A percentile compares a stretch with the other conserved stretches of the same genome.
Evolutionary conservation across 1,284 basidiomycete genomes (phyloP).

Genomic region (Butyriboletus appendiculatus): DNA sequence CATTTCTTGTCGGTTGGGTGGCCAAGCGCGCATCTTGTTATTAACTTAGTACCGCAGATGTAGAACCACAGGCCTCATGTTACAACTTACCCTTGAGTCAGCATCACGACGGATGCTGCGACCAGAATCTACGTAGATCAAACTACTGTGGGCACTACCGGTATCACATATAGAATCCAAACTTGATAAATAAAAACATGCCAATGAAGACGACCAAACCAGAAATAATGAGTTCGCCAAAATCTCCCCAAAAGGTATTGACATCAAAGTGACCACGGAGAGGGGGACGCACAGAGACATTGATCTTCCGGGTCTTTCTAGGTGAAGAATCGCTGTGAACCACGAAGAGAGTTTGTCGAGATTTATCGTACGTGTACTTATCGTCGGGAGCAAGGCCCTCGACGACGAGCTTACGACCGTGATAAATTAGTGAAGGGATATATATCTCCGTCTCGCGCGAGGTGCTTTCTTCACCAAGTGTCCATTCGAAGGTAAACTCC

Average conservation of each 20-base stretch:
- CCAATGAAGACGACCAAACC: slow-evolving; percentile 38
- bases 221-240: slow-evolving; percentile 43
- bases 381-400: slow-evolving; percentile 52
- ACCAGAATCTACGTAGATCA: not conserved
- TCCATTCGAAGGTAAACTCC: slow-evolving; percentile 63
- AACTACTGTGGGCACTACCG: not conserved
- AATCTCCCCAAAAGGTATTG: slow-evolving; percentile 68
- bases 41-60: no score
- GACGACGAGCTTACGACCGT: slow-evolving; percentile 59
- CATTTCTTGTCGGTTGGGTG: no score
- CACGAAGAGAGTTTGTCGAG: slow-evolving; percentile 68
- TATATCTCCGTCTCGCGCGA: slow-evolving; percentile 79
- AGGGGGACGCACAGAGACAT: slow-evolving; percentile 56
- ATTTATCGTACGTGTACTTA: slow-evolving; percentile 53
- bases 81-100: no score
- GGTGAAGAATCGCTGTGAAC: slow-evolving; percentile 47
- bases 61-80: no score
- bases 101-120: no score
- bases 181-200: slow-evolving; percentile 35
- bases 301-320: slow-evolving; percentile 47
- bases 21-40: no score
- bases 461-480: slow-evolving; percentile 36
- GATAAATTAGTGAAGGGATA: slow-evolving; percentile 62
- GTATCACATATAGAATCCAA: slow-evolving; percentile 28
- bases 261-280: slow-evolving; percentile 51